Evolutionary conservation across 495 filamentous ascomycete genomes (phyloP), one percentile per base, ranked within the genome.

Genomic region (Gamarada debralockiae): DNA sequence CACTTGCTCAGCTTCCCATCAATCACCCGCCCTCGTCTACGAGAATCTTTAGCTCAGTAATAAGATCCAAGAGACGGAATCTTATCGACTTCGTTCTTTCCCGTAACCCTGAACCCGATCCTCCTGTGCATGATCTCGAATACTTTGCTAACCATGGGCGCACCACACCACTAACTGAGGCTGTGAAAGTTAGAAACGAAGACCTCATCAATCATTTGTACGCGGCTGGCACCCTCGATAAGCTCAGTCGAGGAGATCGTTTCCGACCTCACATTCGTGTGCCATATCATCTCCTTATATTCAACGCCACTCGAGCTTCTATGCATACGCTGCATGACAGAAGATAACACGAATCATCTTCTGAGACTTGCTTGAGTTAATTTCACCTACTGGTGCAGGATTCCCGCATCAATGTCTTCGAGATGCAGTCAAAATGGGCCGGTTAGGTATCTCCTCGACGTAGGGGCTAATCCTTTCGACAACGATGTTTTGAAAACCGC

Each of bases 391-490:
- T 48, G 23, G 20, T 15, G 15, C 25, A 10, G n/a, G n/a, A n/a
- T n/a, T n/a, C n/a, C 27, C 15, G 31, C 31, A 48, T 36, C 8
- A 0, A 34, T 48, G 45, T 15, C 45, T 48, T 36, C 21, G 21
- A 36, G 27, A 25, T 20, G 45, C 45, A 17, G 13, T 48, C 27
- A 48, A 25, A 36, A 48, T 48, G 45, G 45, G 45, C 20, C 45
- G 45, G 45, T 48, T 48, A 25, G 27, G 10, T 2, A 25, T 48
- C 45, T 48, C 25, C 45, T 48, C 27, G 21, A 36, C 14, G 8
- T 25, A 33, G 45, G 45, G 17, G 45, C 45, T 36, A 36, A 48
- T 48, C 45, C 45, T 25, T 48, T 48, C 25, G 45, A 48, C 25
- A 15, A 9, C 45, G 45, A 36, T 21, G 45, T 48, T 2, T 25